These are phyloP conservation scores for Aspergillus panamensis DNA, from an alignment of 495 filamentous ascomycete genomes.

Conservation along the genomic window DNA sequence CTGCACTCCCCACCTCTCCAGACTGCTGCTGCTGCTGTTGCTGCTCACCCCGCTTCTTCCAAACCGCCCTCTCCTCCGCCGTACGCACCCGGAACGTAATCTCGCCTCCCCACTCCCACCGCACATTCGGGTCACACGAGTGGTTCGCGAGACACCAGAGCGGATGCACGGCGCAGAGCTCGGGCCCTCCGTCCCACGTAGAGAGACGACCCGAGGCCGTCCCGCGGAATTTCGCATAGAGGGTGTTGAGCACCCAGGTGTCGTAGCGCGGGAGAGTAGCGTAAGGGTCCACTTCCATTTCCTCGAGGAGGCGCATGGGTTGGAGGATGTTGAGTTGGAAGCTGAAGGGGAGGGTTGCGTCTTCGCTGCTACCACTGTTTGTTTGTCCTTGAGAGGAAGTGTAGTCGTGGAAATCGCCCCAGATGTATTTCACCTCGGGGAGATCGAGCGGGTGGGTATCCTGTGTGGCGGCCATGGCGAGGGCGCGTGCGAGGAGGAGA, in stretches of 20 bases:
- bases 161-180: constrained; percentile 74
- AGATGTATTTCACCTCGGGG: constrained; percentile 84
- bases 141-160: constrained; percentile 86
- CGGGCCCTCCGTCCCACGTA: constrained; percentile 66
- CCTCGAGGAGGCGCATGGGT: constrained; percentile 80
- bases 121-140: constrained; percentile 88
- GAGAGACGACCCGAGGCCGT: constrained; percentile 82
- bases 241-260: constrained; percentile 89
- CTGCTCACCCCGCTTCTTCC: constrained; percentile 31
- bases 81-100: constrained; percentile 62
- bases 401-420: constrained; percentile 69
- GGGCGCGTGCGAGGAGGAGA: constrained; percentile 68
- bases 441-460: constrained; percentile 78
- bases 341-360: constrained; percentile 70
- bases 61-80: constrained; percentile 44
- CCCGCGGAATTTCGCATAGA: constrained; percentile 89
- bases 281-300: constrained; percentile 89
- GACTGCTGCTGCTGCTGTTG: not conserved
- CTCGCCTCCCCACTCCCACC: constrained; percentile 88
- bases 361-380: constrained; percentile 7
- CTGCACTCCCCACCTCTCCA: constrained; percentile 6
- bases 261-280: constrained; percentile 61
- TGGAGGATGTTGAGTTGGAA: constrained; percentile 80
- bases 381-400: constrained; percentile 13
- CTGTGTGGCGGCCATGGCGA: constrained; percentile 86